Base-by-base conservation (phyloP, 2,329 filamentous ascomycete genomes). In the Immersiporthe knoxdaviesiana region DNA sequence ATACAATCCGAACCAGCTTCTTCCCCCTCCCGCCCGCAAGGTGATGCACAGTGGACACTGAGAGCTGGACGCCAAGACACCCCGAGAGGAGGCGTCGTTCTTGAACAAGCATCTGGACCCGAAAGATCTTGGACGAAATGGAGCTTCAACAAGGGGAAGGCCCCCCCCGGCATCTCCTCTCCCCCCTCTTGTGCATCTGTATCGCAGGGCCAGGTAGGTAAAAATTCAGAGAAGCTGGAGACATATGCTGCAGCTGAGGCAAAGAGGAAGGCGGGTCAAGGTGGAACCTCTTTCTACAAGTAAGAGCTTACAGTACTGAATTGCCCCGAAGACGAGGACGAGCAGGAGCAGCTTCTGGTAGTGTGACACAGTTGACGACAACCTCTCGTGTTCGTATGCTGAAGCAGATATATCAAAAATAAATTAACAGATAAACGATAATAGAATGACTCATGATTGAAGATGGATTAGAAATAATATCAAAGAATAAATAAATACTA, bases 261-360 rank as follows among this genome's bases (percentile, higher is more conserved):
- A 39, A 60, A 37, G n/a, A 60, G 58, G 58, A 60, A 60, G 21
- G 58, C 39, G 58, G 58, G 58, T 39, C 35, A 16, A 60, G 35
- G 58, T 21, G 52, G 24, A 27, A 18, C n/a, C 11, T 30, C 8
- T 32, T 10, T 18, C 3, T 7, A 6, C 6, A 32, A 30, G 52
- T 2, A 32, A 30, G 52, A 12, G 52, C 27, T 56, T 14, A n/a
- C n/a, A n/a, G n/a, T n/a, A 18, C 52, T 56, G 24, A 30, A 10
- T 27, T 27, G 50, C 50, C 16, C 32, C 3, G 27, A 21, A n/a
- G 16, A n/a, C n/a, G n/a, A n/a, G n/a, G n/a, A n/a, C n/a, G n/a
- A 59, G 56, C 18, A 47, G n/a, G 44, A 47, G 44, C 6, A 16
- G 41, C 16, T 7, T 44, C 35, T 14, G 5, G 12, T 14, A n/a